A percentile compares a stretch with the other conserved stretches of the same genome.
These are phyloP conservation scores for Globisporangium radiosum DNA, from an alignment of 352 stramenopile species.

Conservation along the genomic window DNA sequence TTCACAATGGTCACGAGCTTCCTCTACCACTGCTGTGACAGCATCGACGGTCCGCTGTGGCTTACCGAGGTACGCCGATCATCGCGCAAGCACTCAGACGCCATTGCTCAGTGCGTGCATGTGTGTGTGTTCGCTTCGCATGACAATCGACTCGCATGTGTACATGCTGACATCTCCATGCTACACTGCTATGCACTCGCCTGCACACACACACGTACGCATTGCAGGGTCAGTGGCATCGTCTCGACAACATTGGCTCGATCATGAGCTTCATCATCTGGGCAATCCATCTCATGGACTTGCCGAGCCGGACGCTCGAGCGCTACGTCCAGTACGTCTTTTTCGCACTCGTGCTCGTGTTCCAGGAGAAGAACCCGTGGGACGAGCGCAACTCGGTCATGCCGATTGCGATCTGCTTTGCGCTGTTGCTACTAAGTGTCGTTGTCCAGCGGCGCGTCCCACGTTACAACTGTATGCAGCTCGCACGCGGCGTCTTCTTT, in stretches of 20 bases:
- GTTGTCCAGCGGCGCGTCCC: conserved; percentile 31
- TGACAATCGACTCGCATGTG: no score
- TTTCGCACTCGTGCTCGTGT: conserved; percentile 47
- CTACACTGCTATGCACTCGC: no score
- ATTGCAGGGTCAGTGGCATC: conserved; percentile 63
- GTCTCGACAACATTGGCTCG: conserved; percentile 76
- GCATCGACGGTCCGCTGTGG: conserved; percentile 66
- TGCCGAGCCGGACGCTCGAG: conserved; percentile 28
- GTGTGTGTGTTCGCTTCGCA: no score
- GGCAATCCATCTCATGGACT: conserved; percentile 73
- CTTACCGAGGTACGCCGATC: conserved; percentile 42
- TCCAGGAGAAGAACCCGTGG: conserved; percentile 80
- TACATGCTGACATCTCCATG: no score
- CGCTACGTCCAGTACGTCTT: conserved; percentile 69
- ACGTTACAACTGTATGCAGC: conserved; percentile 42
- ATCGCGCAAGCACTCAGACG: no score
- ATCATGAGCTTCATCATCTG: conserved; percentile 80
- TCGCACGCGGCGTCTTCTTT: conserved; percentile 42
- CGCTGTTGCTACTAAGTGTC: conserved; percentile 36
- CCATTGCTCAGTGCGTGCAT: background rate
- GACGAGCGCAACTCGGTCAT: conserved; percentile 46
- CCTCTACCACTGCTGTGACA: conserved; percentile 76
- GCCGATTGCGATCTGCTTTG: conserved; percentile 42
- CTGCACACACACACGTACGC: background rate
- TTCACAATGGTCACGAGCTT: conserved; percentile 81